These are phyloP conservation scores for Kwoniella europaea DNA, from an alignment of 768 basidiomycete species.

Conservation along the genomic window DNA sequence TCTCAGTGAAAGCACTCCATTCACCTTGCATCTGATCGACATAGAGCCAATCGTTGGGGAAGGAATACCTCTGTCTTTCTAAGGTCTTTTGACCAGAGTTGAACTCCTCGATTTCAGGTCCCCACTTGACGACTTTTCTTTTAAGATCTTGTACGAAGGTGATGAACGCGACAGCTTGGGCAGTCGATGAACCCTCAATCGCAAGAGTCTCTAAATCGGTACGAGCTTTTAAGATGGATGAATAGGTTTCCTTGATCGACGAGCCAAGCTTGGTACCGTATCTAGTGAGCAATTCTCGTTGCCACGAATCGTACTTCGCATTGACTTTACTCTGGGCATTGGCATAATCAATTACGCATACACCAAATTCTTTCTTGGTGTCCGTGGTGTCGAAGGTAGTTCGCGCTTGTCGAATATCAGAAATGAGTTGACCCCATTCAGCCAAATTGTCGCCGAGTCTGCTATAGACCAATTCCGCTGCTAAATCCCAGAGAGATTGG, in stretches of 20 bases:
- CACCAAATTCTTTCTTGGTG: constrained; percentile 86
- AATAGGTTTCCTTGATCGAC: constrained; percentile 98
- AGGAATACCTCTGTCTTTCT: constrained; percentile 95
- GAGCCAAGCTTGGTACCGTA: constrained; percentile 92
- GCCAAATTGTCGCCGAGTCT: constrained; percentile 91
- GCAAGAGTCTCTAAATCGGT: constrained; percentile 96
- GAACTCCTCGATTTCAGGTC: constrained; percentile 92
- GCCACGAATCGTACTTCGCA: constrained; percentile 98
- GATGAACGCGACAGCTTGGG: constrained; percentile 97
- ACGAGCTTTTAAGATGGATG: constrained; percentile 85
- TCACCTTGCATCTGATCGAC: constrained; percentile 96
- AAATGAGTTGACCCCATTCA: constrained; percentile 92
- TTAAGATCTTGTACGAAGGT: constrained; percentile 99
- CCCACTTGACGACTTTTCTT: constrained; percentile 95
- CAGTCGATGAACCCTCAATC: constrained; percentile 91
- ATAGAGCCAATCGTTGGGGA: constrained; percentile 96
- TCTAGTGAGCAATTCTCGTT: constrained; percentile 86
- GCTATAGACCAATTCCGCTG: constrained; percentile 89
- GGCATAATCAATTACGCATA: constrained; percentile 95
- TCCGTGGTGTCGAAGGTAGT: constrained; percentile 97
- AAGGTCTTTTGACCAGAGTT: constrained; percentile 95
- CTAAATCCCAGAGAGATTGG: constrained; percentile 98
- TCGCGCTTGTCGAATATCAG: constrained; percentile 94
- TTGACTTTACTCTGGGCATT: constrained; percentile 97
- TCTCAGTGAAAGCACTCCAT: constrained; percentile 98